phyloP scores from a whole-genome alignment of 108 stramenopile genomes.

The Fragilariopsis cylindrus region DNA sequence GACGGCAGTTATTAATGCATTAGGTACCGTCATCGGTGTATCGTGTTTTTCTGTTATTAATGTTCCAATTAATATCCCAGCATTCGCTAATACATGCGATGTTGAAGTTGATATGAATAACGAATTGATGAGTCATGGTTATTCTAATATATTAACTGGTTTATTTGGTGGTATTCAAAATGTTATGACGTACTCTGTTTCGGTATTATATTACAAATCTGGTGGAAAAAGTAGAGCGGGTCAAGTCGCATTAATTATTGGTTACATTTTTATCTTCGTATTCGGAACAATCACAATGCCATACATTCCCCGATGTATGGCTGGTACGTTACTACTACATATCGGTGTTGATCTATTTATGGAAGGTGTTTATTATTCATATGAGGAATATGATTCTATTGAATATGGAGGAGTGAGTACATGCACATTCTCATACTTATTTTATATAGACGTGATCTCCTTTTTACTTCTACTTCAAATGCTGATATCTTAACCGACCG shows the following conservation, averaged over 20 bases:
- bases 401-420: conserved; percentile 15
- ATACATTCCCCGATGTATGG: conserved; percentile 81
- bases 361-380: conserved; percentile 70
- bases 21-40: conserved; percentile 63
- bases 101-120: conserved; percentile 76
- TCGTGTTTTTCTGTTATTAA: conserved; percentile 72
- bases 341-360: conserved; percentile 82
- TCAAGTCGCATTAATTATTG: conserved; percentile 43
- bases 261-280: conserved; percentile 56
- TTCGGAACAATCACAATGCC: conserved; percentile 58
- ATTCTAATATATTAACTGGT: conserved; percentile 67
- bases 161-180: conserved; percentile 75
- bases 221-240: conserved; percentile 60
- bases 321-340: conserved; percentile 83
- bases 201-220: conserved; percentile 72
- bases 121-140: conserved; percentile 83
- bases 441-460: not conserved
- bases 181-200: conserved; percentile 73
- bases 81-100: conserved; percentile 61
- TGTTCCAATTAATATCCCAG: conserved; percentile 81
- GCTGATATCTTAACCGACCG: not conserved
- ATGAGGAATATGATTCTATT: conserved; percentile 38
- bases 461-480: not conserved
- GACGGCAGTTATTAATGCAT: conserved; percentile 53
- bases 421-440: not conserved